Base-by-base conservation (phyloP, 2,329 filamentous ascomycete genomes). In the Diplodia corticola region DNA sequence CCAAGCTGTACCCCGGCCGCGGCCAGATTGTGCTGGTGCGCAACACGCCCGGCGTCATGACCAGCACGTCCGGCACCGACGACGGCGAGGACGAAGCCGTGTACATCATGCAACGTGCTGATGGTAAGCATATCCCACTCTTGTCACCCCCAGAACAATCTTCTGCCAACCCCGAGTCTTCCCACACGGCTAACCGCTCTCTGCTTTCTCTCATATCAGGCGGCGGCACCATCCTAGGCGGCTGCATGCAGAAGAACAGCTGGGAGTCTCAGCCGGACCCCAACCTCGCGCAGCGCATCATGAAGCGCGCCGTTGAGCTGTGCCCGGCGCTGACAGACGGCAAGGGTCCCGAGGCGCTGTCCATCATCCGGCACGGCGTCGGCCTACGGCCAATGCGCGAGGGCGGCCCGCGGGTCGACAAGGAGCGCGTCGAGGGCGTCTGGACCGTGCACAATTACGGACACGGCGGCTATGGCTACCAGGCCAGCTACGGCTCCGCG, bases 221-320 rank as follows among this genome's bases (percentile, higher is more conserved):
- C n/a, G 93, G 93, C 22, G 93, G 93, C 12, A 95, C 91, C 0
- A 84, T 97, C 49, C 81, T 97, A 2, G 93, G 93, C n/a, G 93
- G 93, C 2, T 94, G 89, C 54, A 91, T 96, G 72, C 89, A 93
- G 75, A 86, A 89, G 71, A 85, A 88, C 30, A 90, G 88, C 73
- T 96, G 92, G 92, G 91, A 95, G 70, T 85, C 88, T 44, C 85
- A 89, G 70, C 88, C 90, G 0, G 93, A 97, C 72, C 89, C 89
- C 0, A 92, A 91, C 73, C 83, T 92, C n/a, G 91, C 93, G 0
- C 79, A 85, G 64, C 85, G 93, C 13, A 96, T 97, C 75, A 95
- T 97, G 91, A 88, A 89, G 78, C 85, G 93, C n/a, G 84, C 85
- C 24, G 82, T 91, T 5, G 84, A 86, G 35, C 76, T 87, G 33